Percentiles rank a stretch among this genome's conserved stretches.
These are phyloP conservation scores for Cryptococcus sp. DNA, from an alignment of 1,284 basidiomycete species.

Conservation along the genomic window DNA sequence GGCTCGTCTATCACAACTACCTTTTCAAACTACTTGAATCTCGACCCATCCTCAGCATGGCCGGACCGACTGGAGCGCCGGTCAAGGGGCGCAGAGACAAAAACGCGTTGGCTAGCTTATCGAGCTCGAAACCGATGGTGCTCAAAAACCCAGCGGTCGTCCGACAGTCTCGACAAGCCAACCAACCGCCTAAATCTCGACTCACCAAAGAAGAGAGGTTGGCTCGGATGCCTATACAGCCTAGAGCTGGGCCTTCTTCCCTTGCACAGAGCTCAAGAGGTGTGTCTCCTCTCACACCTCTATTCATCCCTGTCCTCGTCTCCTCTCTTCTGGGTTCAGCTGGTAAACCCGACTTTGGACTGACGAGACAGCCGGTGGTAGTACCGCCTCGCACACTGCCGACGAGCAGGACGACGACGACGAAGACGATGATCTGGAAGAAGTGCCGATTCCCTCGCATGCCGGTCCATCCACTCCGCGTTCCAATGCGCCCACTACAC, in stretches of 20 bases:
- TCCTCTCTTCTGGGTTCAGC: background rate
- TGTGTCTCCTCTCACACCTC: background rate
- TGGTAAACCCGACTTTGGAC: background rate
- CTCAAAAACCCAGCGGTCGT: background rate
- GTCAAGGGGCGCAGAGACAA: no score
- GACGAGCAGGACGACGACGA: slow-evolving; percentile 16
- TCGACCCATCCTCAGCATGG: background rate
- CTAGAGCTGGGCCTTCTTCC: background rate
- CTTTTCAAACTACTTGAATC: background rate
- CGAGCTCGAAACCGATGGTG: background rate
- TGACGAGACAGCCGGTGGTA: background rate
- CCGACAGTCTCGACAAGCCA: background rate
- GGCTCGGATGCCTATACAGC: background rate
- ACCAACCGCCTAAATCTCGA: background rate
- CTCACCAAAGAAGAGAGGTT: background rate
- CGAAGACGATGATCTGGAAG: slow-evolving; percentile 44
- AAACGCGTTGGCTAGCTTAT: background rate
- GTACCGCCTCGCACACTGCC: background rate
- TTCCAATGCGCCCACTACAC: slow-evolving; percentile 22
- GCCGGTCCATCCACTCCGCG: slow-evolving; percentile 23
- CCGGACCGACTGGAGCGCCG: no score
- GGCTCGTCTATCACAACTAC: no score
- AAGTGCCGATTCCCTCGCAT: slow-evolving; percentile 35
- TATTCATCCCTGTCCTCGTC: background rate
- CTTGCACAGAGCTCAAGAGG: background rate